Base-by-base conservation (phyloP, 169 alveolate species). In the Plasmodium fragile region DNA sequence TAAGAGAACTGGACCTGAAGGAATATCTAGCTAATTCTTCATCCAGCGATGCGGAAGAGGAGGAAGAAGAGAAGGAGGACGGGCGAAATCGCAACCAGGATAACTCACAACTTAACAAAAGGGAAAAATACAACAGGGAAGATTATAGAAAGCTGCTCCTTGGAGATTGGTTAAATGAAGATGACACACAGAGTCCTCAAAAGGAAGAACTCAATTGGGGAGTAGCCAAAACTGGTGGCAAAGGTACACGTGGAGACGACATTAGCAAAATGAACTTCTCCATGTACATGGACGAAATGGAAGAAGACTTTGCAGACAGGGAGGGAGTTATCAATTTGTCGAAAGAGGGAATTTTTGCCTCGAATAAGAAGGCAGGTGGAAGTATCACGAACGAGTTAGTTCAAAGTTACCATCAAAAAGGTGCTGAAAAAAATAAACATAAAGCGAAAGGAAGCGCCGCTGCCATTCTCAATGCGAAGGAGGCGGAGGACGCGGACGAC, bases 21-120 rank as follows among this genome's bases (percentile, higher is more conserved):
- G 96, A 80, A 73, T 95, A 81, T 79, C 75, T 95, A 53, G 96
- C 95, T 34, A 92, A 93, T 75, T 94, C 96, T 3, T 65, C 75
- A 65, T 82, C 93, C 36, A 82, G 94, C 36, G 82, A 79, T 82
- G 83, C 36, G 41, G 95, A 92, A 36, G 83, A 69, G 39, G 59
- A 52, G 8, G n/a, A 81, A 34, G 39, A 77, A 13, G 65, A 92
- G 34, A 81, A 75, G 8, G 45, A 81, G 34, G 41, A 92, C 6
- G 92, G 80, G 70, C 30, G 39, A 41, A 65, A 77, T 72, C 25
- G 36, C 18, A 34, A 49, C 45, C 87, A 82, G 85, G 73, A 84
- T 32, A n/a, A 34, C 6, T 79, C 53, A 32, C 80, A 77, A 41
- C 53, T 25, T 72, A 84, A 81, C 59, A 87, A 65, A 39, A 59